Evolutionary conservation across 2,329 filamentous ascomycete genomes (phyloP), one percentile per base, ranked within the genome.

Genomic region (Colletotrichum sp.): DNA sequence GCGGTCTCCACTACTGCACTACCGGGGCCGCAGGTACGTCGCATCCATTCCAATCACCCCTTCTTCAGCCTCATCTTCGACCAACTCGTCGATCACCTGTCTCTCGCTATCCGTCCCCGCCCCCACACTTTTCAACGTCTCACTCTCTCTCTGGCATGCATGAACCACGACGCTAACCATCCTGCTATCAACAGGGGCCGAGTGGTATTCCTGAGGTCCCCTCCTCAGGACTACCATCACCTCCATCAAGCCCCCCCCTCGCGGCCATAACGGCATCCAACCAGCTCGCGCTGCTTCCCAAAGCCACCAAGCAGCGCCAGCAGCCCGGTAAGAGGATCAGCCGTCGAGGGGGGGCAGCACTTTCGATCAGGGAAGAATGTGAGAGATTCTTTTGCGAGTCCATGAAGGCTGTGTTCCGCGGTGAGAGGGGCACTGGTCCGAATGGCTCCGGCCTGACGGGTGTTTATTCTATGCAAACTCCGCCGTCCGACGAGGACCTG

Each of bases 331-430:
- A 78, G 74, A 80, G 79, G 82, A 80, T 85, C 84, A 86, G 87
- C 85, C 89, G 91, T 84, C 91, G 90, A 94, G 94, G 94, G 95
- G 96, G 96, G 95, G 96, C 96, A 93, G 93, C 95, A 94, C 93
- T 95, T 88, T 93, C 93, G 90, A 98, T 98, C 91, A 96, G 94
- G 95, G 96, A 94, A 96, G 96, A 98, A 95, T 98, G 96, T 98
- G 96, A 98, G 96, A 98, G 96, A 91, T 96, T 98, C 94, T 98
- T 98, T 92, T 98, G 96, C 89, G 95, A 96, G 94, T 94, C 93
- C 91, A 95, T 98, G 93, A 94, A 92, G 89, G 89, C 93, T 89
- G 94, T 95, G 90, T 98, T 98, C 93, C 95, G 94, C 91, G 96
- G 95, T 98, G 96, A 98, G 95, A 93, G 94, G 94, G 93, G 93